These are phyloP conservation scores for Ustilago hordei DNA, from an alignment of 1,284 basidiomycete genomes.

Conservation along the genomic window DNA sequence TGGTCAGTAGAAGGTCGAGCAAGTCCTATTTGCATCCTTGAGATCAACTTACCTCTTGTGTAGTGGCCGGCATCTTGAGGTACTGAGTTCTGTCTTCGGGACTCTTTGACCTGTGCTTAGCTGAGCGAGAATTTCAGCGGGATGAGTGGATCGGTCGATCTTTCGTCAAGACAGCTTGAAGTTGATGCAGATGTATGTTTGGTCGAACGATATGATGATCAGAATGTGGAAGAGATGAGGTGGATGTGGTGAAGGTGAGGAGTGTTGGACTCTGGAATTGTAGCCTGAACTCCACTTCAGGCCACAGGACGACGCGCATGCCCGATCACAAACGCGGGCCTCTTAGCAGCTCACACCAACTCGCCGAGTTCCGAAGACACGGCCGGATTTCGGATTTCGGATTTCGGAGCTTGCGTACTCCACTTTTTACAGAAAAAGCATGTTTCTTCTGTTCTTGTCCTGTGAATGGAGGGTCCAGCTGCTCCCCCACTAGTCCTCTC, in stretches of 20 bases:
- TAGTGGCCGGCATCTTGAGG: slow-evolving; percentile 55
- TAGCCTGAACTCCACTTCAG: slow-evolving; percentile 29
- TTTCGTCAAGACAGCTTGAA: background rate
- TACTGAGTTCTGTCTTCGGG: background rate
- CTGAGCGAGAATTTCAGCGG: background rate
- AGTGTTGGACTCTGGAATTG: slow-evolving; percentile 27
- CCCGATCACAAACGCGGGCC: slow-evolving; percentile 40
- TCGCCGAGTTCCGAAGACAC: slow-evolving; percentile 13
- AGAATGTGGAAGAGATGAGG: background rate
- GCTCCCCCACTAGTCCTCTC: too few species aligned
- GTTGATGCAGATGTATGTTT: background rate
- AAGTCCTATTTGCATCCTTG: background rate
- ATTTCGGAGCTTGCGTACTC: slow-evolving; percentile 27
- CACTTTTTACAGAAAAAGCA: slow-evolving; percentile 18
- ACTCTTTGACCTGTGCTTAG: background rate
- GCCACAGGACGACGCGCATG: slow-evolving; percentile 46
- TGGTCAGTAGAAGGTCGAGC: slow-evolving; percentile 8
- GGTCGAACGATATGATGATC: background rate
- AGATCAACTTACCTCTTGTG: slow-evolving; percentile 52
- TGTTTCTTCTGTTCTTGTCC: background rate
- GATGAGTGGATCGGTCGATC: background rate
- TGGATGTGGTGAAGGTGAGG: background rate
- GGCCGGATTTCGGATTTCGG: slow-evolving; percentile 11
- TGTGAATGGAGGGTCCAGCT: background rate
- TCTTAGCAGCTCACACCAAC: slow-evolving; percentile 5